Conservation (phyloP, 108 stramenopile species). For the Fistulifera solaris region DNA sequence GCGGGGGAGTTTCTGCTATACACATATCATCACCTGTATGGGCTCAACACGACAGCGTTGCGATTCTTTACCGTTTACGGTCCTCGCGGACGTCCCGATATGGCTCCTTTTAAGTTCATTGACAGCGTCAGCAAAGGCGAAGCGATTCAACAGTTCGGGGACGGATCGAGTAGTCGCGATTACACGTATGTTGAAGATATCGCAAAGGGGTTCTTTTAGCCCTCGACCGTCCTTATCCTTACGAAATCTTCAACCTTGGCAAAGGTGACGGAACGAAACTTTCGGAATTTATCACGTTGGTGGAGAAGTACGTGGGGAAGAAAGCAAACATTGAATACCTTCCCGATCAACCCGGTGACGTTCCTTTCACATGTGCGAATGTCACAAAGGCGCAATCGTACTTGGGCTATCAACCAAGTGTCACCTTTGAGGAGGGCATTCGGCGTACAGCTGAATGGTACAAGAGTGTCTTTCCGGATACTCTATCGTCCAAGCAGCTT, state of each 20-base stretch:
- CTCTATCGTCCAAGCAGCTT: no score
- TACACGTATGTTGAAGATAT: slow-evolving; percentile 98
- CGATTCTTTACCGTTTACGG: slow-evolving; percentile 99
- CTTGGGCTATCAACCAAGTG: slow-evolving; percentile 77
- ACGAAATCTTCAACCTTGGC: slow-evolving; percentile 90
- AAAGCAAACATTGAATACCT: slow-evolving; percentile 62
- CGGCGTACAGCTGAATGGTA: slow-evolving; percentile 76
- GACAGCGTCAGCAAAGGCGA: slow-evolving; percentile 46
- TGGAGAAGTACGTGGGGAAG: slow-evolving; percentile 71
- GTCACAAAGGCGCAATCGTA: slow-evolving; percentile 69
- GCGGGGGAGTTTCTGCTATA: slow-evolving; percentile 83
- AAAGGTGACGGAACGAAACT: slow-evolving; percentile 76
- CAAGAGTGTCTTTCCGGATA: slow-evolving; percentile 6
- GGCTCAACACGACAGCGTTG: slow-evolving; percentile 84
- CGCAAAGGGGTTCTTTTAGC: slow-evolving; percentile 89
- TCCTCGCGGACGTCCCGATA: slow-evolving; percentile 83
- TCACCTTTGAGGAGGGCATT: slow-evolving; percentile 91
- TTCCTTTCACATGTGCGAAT: slow-evolving; percentile 88
- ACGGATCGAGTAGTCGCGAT: slow-evolving; percentile 82
- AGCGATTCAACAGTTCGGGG: slow-evolving; percentile 77
- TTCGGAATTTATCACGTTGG: slow-evolving; percentile 74
- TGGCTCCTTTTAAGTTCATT: slow-evolving; percentile 85
- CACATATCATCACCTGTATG: slow-evolving; percentile 90
- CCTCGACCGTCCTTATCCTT: slow-evolving; percentile 74
- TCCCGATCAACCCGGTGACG: slow-evolving; percentile 92